Evolutionary conservation across 1,139 yeast genomes (phyloP), one percentile per base, ranked within the genome.

Genomic region (Nakaseomyces nivariensis): DNA sequence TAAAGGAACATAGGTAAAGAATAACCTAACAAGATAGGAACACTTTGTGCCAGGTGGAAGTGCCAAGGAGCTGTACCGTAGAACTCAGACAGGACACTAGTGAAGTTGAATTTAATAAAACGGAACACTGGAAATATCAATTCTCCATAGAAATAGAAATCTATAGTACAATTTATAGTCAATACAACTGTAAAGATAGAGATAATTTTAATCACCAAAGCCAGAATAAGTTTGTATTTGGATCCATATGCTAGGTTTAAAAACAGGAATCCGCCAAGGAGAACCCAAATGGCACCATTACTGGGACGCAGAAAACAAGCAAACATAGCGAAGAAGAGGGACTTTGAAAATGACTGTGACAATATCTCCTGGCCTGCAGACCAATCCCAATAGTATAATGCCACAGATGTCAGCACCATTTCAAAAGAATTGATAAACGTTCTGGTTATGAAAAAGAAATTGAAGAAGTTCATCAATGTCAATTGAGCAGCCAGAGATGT

Each of bases 11-110:
- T 71, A 0, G 97, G 96, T 4, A 85, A 56, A 55, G 77, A 82
- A 3, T 81, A 77, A 63, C 86, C 75, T 49, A 85, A 64, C 50
- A 90, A 67, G 9, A 92, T 68, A 0, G 98, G 98, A 1, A 92
- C 54, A 6, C 88, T 95, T 67, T 92, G 97, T 9, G 77, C 64
- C 1, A 90, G 42, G 66, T 94, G 94, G 68, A 90, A 94, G 61
- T 85, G 88, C 82, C 90, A 77, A 13, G 95, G 86, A 7, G 94
- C 81, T 0, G 74, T 72, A 0, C 99, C 99, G 66, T 94, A 94
- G 59, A 90, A 88, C 5, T 79, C 74, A 5, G 97, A 83, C 31
- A 89, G 72, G 33, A 86, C 80, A 48, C 79, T 79, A 7, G 85
- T 68, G 24, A 86, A 76, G 62, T 94, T 94, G 69, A 89, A 88